phyloP scores from a whole-genome alignment of 352 stramenopile genomes.

The Globisporangium cystogenes region DNA sequence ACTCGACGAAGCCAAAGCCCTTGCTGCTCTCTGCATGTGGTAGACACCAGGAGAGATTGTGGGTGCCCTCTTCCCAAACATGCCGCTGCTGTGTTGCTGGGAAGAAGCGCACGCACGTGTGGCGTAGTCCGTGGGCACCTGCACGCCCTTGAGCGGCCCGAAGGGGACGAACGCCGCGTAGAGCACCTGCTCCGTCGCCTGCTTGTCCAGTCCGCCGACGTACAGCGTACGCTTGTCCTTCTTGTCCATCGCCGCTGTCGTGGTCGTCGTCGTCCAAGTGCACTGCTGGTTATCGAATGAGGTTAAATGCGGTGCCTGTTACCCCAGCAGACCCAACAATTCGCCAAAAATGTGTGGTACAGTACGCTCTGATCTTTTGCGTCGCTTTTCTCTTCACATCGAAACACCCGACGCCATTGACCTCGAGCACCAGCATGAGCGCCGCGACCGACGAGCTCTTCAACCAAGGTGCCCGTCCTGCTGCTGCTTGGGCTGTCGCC shows the following conservation, averaged over 20 bases:
- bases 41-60: neutral
- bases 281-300: no score
- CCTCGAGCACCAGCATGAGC: constrained; percentile 40
- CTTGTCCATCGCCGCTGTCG: constrained; percentile 24
- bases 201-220: constrained; percentile 86
- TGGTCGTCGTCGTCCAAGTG: constrained; percentile 4
- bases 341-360: neutral
- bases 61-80: no score
- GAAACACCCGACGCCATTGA: no score
- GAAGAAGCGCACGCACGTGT: constrained; percentile 76
- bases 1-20: constrained; percentile 94
- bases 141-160: constrained; percentile 70
- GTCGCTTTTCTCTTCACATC: neutral
- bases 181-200: constrained; percentile 85
- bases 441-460: constrained; percentile 77
- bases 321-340: neutral
- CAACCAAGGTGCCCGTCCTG: constrained; percentile 54
- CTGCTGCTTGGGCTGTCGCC: neutral
- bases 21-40: constrained; percentile 73
- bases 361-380: neutral
- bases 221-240: constrained; percentile 80
- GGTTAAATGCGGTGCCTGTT: no score
- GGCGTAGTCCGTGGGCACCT: constrained; percentile 69
- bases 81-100: no score
- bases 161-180: constrained; percentile 85